phyloP scores from a whole-genome alignment of 352 stramenopile genomes.

The Pythium sp. region DNA sequence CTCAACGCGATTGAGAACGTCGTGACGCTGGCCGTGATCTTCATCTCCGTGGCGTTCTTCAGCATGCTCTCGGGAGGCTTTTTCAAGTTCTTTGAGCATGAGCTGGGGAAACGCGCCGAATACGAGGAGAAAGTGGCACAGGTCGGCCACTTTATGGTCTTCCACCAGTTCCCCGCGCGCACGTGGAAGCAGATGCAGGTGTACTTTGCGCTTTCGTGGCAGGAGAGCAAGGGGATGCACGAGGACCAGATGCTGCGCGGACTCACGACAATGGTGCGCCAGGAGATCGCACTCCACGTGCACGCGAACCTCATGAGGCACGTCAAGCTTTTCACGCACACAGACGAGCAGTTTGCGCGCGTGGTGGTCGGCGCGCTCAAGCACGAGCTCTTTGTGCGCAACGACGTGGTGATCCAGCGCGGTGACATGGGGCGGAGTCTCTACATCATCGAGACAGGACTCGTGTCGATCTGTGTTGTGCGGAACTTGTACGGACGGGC shows the following conservation, averaged over 20 bases:
- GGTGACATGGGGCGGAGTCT: slow-evolving; percentile 39
- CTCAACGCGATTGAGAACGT: slow-evolving; percentile 62
- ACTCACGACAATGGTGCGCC: slow-evolving; percentile 43
- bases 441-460: slow-evolving; percentile 54
- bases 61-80: slow-evolving; percentile 73
- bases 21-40: slow-evolving; percentile 52
- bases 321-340: slow-evolving; percentile 36
- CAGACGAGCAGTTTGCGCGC: slow-evolving; percentile 31
- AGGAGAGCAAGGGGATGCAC: slow-evolving; percentile 63
- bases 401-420: slow-evolving; percentile 46
- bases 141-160: slow-evolving; percentile 59
- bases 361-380: slow-evolving; percentile 33
- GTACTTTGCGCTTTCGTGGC: slow-evolving; percentile 68
- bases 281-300: slow-evolving; percentile 64
- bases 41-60: slow-evolving; percentile 66
- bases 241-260: slow-evolving; percentile 54
- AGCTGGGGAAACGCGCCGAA: slow-evolving; percentile 56
- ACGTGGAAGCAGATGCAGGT: slow-evolving; percentile 74
- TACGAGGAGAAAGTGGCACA: slow-evolving; percentile 65
- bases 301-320: slow-evolving; percentile 44
- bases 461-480: slow-evolving; percentile 59
- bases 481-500: slow-evolving; percentile 15
- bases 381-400: slow-evolving; percentile 47
- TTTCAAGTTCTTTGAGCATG: slow-evolving; percentile 69
- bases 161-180: slow-evolving; percentile 49